Evolutionary conservation across 768 basidiomycete species (phyloP).

Genomic region (Phlebiopsis flavidoalba): DNA sequence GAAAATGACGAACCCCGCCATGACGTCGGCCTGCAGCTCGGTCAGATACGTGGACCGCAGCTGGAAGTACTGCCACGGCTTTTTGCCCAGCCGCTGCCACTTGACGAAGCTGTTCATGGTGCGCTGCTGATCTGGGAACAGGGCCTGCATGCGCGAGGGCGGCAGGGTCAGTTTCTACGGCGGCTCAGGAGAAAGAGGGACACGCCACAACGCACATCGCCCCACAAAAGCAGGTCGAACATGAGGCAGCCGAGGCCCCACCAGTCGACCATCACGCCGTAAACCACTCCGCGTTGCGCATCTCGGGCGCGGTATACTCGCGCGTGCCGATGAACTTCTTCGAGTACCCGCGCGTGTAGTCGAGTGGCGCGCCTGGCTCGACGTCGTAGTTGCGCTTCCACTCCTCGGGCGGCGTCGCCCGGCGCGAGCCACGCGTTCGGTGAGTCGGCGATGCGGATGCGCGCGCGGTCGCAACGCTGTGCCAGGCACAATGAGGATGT

Average conservation of each 20-base stretch:
- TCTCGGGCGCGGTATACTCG: conserved; percentile 23
- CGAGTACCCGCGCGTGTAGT: conserved; percentile 13
- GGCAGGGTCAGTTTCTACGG: not conserved
- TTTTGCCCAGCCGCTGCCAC: not conserved
- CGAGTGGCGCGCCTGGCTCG: conserved; percentile 13
- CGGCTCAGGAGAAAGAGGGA: not conserved
- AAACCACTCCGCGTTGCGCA: conserved; percentile 12
- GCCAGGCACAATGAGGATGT: conserved; percentile 35
- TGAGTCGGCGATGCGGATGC: conserved; percentile 23
- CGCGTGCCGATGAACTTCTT: conserved; percentile 16
- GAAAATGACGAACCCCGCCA: conserved; percentile 9
- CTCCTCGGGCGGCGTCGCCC: conserved; percentile 2
- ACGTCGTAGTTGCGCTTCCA: not conserved
- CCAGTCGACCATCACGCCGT: conserved; percentile 26
- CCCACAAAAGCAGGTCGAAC: conserved; percentile 24
- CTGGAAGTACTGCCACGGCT: conserved; percentile 2
- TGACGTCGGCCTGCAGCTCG: conserved; percentile 3
- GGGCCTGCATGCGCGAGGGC: conserved; percentile 1
- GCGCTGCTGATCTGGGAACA: conserved; percentile 11
- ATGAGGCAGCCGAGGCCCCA: conserved; percentile 22
- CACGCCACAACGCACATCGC: conserved; percentile 19
- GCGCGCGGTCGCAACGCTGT: conserved; percentile 7
- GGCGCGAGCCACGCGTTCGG: conserved; percentile 17
- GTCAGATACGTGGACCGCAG: conserved; percentile 3
- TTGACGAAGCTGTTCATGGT: conserved; percentile 1